A percentile compares a stretch with the other conserved stretches of the same genome.
These are phyloP conservation scores for Leucocoprinus leucothites DNA, from an alignment of 768 basidiomycete species.

Conservation along the genomic window DNA sequence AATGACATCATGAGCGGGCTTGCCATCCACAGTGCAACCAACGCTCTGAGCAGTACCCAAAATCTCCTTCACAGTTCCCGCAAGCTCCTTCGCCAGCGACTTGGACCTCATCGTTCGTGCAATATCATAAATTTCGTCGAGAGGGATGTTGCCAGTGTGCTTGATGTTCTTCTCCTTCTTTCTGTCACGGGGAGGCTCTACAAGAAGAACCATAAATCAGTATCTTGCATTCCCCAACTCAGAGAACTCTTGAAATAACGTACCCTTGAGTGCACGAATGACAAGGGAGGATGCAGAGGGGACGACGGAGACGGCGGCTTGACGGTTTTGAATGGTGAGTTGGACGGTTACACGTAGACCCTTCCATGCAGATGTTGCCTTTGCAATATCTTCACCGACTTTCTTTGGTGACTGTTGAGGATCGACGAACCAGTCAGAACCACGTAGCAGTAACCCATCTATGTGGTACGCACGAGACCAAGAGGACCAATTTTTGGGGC, in stretches of 20 bases:
- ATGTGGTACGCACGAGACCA: conserved; percentile 74
- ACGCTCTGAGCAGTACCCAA: conserved; percentile 96
- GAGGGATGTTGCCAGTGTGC: conserved; percentile 89
- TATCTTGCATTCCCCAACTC: background rate
- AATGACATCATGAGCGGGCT: conserved; percentile 90
- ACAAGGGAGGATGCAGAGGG: conserved; percentile 97
- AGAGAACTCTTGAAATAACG: conserved; percentile 20
- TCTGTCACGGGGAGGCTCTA: conserved; percentile 97
- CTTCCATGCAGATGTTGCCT: conserved; percentile 98
- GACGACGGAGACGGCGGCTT: conserved; percentile 95
- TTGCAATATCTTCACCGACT: conserved; percentile 99
- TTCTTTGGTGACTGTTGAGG: conserved; percentile 91
- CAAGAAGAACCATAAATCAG: background rate
- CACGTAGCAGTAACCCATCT: background rate
- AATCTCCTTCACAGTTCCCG: conserved; percentile 94
- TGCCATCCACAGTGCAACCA: conserved; percentile 95
- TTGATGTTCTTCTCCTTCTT: conserved; percentile 99
- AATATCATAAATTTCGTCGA: conserved; percentile 93
- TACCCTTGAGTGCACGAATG: conserved; percentile 97
- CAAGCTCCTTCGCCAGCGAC: conserved; percentile 88
- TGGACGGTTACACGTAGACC: conserved; percentile 99
- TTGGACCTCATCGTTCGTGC: conserved; percentile 95
- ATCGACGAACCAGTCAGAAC: conserved; percentile 2
- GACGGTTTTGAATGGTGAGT: conserved; percentile 99
- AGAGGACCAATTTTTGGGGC: conserved; percentile 99